phyloP scores from a whole-genome alignment of 1,139 yeast genomes.

The Diutina siamensis region DNA sequence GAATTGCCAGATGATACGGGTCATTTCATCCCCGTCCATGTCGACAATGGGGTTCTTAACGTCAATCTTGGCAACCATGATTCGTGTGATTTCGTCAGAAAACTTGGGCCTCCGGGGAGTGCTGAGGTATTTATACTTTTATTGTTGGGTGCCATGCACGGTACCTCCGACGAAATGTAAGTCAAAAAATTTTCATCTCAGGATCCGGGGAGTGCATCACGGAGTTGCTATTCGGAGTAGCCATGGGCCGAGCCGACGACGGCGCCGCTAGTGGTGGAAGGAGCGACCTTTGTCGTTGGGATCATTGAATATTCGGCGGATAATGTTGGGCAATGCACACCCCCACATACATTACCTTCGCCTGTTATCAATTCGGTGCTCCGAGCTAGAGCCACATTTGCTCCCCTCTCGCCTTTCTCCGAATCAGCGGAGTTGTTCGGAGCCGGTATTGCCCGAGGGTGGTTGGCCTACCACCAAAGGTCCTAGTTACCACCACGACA shows the following conservation, averaged over 20 bases:
- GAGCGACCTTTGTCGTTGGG: too few species aligned
- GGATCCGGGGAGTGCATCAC: not conserved
- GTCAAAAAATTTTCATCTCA: not conserved
- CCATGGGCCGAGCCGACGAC: not conserved
- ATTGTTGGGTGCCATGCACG: not conserved
- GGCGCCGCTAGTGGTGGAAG: too few species aligned
- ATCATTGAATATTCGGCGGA: not conserved
- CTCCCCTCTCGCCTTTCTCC: not conserved
- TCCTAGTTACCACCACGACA: not conserved
- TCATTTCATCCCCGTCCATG: conserved; percentile 95
- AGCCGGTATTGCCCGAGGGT: not conserved
- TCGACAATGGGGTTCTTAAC: conserved; percentile 88
- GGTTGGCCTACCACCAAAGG: not conserved
- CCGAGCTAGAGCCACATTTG: not conserved
- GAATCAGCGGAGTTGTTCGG: not conserved
- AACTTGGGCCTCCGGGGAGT: not conserved
- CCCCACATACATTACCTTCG: not conserved
- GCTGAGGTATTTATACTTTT: not conserved
- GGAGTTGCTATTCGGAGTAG: not conserved
- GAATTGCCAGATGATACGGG: conserved; percentile 82
- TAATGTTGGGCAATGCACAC: not conserved
- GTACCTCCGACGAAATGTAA: not conserved
- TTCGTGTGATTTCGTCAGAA: not conserved
- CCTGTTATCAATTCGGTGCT: not conserved
- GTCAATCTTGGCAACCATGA: conserved; percentile 40